phyloP scores from a whole-genome alignment of 176 grass and related monocot species.

The Eleusine coracana region DNA sequence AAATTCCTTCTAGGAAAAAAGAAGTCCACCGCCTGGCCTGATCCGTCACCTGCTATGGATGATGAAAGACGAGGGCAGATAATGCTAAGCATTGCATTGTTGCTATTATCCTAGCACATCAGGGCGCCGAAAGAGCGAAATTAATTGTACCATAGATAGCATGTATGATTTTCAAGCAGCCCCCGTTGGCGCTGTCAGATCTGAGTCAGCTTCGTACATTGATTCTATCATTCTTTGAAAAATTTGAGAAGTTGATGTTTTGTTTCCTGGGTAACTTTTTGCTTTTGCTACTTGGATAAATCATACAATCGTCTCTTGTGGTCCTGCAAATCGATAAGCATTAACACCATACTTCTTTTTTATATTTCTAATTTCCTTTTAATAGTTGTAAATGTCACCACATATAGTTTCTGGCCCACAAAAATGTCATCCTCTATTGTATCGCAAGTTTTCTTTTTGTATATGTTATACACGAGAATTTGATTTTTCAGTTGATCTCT shows the following conservation, averaged over 20 bases:
- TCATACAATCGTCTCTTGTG: conserved; percentile 20
- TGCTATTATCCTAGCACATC: conserved; percentile 22
- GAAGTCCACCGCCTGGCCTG: conserved; percentile 10
- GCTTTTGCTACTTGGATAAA: conserved; percentile 26
- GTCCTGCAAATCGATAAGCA: not conserved
- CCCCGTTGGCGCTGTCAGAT: conserved; percentile 9
- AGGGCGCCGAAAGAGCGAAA: conserved; percentile 39
- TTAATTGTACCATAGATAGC: conserved; percentile 17
- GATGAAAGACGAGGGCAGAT: conserved; percentile 30
- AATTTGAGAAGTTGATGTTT: conserved; percentile 17
- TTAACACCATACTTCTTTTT: not conserved
- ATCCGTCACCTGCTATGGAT: conserved; percentile 16
- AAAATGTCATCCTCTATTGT: no score
- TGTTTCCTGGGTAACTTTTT: no score
- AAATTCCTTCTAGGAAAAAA: conserved; percentile 23
- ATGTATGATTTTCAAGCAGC: conserved; percentile 27
- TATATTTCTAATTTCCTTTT: not conserved
- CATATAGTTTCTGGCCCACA: no score
- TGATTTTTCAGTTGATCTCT: no score
- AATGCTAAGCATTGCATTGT: not conserved
- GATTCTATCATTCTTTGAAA: conserved; percentile 10
- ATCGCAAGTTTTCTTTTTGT: no score
- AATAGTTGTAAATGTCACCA: no score
- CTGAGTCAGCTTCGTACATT: conserved; percentile 46
- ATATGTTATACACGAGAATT: no score